phyloP scores from a whole-genome alignment of 2,329 filamentous ascomycete genomes.

The Cladosporium sp. region DNA sequence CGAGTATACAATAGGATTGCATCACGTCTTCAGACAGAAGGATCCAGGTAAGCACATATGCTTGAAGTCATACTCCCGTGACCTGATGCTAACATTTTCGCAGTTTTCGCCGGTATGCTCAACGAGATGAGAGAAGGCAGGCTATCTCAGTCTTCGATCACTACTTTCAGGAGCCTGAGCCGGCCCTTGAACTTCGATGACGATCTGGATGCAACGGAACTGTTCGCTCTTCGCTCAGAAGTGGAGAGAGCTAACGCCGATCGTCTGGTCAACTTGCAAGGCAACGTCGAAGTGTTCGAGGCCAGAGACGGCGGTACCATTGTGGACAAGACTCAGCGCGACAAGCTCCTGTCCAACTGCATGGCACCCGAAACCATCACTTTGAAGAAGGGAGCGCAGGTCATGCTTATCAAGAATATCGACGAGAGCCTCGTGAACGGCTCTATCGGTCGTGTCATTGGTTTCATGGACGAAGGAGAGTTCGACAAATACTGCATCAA shows the following conservation, averaged over 20 bases:
- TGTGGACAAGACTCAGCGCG: conserved; percentile 61
- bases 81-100: conserved; percentile 23
- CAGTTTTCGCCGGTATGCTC: conserved; percentile 86
- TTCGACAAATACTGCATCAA: conserved; percentile 31
- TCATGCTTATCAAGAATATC: conserved; percentile 99
- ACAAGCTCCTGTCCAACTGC: conserved; percentile 79
- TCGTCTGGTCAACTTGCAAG: conserved; percentile 68
- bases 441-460: conserved; percentile 78
- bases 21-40: conserved; percentile 93
- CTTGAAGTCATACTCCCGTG: too few species aligned
- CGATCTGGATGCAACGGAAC: conserved; percentile 75
- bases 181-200: conserved; percentile 70
- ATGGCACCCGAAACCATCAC: conserved; percentile 82
- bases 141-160: conserved; percentile 70
- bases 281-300: conserved; percentile 64
- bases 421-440: conserved; percentile 93
- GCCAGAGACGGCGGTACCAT: conserved; percentile 69
- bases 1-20: conserved; percentile 90
- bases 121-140: conserved; percentile 95
- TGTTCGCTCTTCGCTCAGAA: conserved; percentile 87
- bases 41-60: conserved; percentile 58
- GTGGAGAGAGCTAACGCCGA: conserved; percentile 80
- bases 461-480: conserved; percentile 67
- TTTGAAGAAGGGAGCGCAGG: conserved; percentile 87
- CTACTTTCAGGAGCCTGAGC: conserved; percentile 68